Evolutionary conservation across 495 filamentous ascomycete species (phyloP).

Genomic region (Articulospora tetracladia): DNA sequence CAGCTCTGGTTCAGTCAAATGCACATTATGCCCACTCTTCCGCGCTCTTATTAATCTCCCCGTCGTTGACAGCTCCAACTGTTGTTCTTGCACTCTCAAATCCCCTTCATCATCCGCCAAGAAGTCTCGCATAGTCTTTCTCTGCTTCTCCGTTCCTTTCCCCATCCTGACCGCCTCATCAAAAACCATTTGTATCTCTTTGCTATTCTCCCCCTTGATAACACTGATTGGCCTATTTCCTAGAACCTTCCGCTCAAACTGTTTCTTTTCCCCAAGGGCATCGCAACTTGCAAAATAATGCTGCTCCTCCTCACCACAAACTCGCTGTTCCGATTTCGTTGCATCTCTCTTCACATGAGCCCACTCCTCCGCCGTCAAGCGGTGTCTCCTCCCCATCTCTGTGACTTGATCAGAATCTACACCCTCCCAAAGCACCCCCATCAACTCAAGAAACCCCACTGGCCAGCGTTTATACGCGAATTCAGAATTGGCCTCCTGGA

Average conservation of each 20-base stretch:
- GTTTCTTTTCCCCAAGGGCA: constrained; percentile 2
- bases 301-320: not conserved
- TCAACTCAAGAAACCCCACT: not conserved
- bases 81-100: constrained; percentile 25
- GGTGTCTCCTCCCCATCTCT: no score
- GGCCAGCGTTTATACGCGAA: not conserved
- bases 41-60: constrained; percentile 16
- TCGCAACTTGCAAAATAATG: not conserved
- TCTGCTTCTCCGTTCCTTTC: constrained; percentile 30
- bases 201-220: not conserved
- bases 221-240: constrained; percentile 10
- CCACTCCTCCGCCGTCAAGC: no score
- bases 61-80: constrained; percentile 27
- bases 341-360: not conserved
- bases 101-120: constrained; percentile 28
- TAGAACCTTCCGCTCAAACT: not conserved
- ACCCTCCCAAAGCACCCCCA: not conserved
- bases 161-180: constrained; percentile 27
- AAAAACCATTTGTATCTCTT: constrained; percentile 19
- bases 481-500: constrained; percentile 7
- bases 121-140: constrained; percentile 23
- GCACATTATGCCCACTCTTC: constrained; percentile 34
- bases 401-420: no score
- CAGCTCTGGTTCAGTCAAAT: constrained; percentile 27
- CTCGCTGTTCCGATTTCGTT: not conserved